Percentiles rank a stretch among this genome's conserved stretches.
Evolutionary conservation across 139 green algal species (phyloP).

Genomic region (Coelastrella sp.): DNA sequence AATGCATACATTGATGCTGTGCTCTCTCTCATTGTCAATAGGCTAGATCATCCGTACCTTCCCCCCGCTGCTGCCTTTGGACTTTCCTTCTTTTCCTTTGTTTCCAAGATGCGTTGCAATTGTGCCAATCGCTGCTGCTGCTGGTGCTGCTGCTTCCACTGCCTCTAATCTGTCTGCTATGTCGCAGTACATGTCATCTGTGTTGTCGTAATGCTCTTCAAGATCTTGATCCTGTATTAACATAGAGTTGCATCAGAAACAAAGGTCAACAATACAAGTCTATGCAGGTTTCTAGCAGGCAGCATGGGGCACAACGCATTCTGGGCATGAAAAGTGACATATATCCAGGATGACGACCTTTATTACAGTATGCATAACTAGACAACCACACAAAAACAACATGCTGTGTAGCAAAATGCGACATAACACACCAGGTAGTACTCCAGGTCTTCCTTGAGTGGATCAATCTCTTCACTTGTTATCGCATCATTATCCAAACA

Average conservation of each 20-base stretch:
- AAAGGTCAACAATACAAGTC: neutral
- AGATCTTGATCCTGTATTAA: conserved; percentile 56
- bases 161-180: conserved; percentile 67
- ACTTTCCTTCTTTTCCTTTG: conserved; percentile 26
- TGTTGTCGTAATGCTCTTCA: conserved; percentile 65
- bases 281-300: neutral
- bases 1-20: neutral
- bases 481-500: conserved; percentile 97
- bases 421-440: conserved; percentile 81
- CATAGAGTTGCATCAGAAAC: neutral
- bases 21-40: neutral
- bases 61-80: conserved; percentile 24
- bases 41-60: neutral
- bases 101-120: neutral
- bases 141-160: conserved; percentile 34
- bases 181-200: conserved; percentile 87
- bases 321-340: neutral
- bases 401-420: too few relatives aligned
- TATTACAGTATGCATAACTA: too few relatives aligned
- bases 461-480: conserved; percentile 76
- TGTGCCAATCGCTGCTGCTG: neutral
- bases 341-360: too few relatives aligned
- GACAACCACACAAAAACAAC: neutral
- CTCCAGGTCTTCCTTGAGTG: conserved; percentile 89
- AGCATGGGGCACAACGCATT: neutral